Percentiles rank a stretch among this genome's conserved stretches.
Conservation (phyloP, 202 grass and related monocot genomes). For the Saccharum hybrid region DNA sequence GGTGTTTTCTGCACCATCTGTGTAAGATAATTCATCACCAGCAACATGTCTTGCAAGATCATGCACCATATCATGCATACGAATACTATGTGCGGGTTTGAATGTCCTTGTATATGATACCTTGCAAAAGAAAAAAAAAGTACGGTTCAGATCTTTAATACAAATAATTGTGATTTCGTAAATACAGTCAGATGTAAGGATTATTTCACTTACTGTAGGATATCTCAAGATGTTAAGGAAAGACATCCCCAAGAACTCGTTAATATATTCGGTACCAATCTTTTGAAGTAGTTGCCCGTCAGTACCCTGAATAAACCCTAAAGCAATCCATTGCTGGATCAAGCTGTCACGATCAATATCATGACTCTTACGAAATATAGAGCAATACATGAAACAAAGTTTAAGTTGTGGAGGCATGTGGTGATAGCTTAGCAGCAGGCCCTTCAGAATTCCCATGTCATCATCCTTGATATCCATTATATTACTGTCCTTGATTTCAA, state of each 20-base stretch:
- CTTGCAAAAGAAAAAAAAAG: neutral
- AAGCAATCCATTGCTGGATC: slow-evolving; percentile 16
- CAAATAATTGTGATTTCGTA: neutral
- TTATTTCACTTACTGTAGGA: neutral
- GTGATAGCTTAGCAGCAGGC: too few relatives aligned
- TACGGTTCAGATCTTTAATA: neutral
- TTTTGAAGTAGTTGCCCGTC: neutral
- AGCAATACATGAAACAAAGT: too few relatives aligned
- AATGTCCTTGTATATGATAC: too few relatives aligned
- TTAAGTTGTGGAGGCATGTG: too few relatives aligned
- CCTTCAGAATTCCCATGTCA: too few relatives aligned
- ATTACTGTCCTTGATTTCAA: too few relatives aligned
- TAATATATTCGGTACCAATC: neutral
- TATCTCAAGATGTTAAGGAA: neutral
- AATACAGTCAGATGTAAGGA: neutral
- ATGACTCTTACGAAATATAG: slow-evolving; percentile 3
- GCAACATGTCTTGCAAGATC: slow-evolving; percentile 16
- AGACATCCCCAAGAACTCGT: slow-evolving; percentile 23
- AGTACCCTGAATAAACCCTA: neutral
- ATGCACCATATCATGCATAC: slow-evolving; percentile 38
- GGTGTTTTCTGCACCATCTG: neutral
- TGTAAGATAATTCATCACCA: neutral
- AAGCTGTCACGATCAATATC: neutral
- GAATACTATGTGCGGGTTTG: too few relatives aligned
- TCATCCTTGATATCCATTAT: too few relatives aligned